These are phyloP conservation scores for Pleurotus citrinopileatus DNA, from an alignment of 768 basidiomycete genomes.

Conservation along the genomic window DNA sequence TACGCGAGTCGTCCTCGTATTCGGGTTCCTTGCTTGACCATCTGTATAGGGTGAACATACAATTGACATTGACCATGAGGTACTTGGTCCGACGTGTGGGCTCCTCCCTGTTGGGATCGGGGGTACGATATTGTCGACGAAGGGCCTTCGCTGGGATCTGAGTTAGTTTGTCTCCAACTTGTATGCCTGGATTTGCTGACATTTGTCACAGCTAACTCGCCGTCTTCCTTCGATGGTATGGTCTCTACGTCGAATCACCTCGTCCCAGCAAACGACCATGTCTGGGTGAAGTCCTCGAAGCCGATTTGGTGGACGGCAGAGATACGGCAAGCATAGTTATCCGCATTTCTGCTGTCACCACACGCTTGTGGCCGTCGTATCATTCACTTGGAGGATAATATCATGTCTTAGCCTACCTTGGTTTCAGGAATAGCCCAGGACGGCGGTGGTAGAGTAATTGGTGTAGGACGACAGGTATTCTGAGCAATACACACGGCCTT, in stretches of 20 bases:
- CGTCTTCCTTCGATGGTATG: slow-evolving; percentile 80
- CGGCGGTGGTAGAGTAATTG: too few species aligned
- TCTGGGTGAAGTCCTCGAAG: slow-evolving; percentile 73
- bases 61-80: slow-evolving; percentile 68
- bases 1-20: slow-evolving; percentile 29
- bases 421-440: too few species aligned
- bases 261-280: slow-evolving; percentile 56
- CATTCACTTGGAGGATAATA: too few species aligned
- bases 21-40: neutral
- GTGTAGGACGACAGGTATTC: too few species aligned
- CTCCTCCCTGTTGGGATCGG: slow-evolving; percentile 90
- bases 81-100: slow-evolving; percentile 88
- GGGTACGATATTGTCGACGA: slow-evolving; percentile 73
- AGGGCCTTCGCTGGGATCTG: slow-evolving; percentile 87
- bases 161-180: slow-evolving; percentile 39
- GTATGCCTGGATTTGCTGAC: neutral
- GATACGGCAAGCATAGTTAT: slow-evolving; percentile 30
- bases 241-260: slow-evolving; percentile 96
- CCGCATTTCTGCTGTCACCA: too few species aligned
- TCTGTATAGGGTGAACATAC: slow-evolving; percentile 72
- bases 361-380: too few species aligned
- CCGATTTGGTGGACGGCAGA: slow-evolving; percentile 94
- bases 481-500: too few species aligned
- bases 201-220: slow-evolving; percentile 43
- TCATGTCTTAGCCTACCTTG: too few species aligned